Evolutionary conservation across 768 basidiomycete genomes (phyloP).

Genomic region (Holtermanniella nyarrowii): DNA sequence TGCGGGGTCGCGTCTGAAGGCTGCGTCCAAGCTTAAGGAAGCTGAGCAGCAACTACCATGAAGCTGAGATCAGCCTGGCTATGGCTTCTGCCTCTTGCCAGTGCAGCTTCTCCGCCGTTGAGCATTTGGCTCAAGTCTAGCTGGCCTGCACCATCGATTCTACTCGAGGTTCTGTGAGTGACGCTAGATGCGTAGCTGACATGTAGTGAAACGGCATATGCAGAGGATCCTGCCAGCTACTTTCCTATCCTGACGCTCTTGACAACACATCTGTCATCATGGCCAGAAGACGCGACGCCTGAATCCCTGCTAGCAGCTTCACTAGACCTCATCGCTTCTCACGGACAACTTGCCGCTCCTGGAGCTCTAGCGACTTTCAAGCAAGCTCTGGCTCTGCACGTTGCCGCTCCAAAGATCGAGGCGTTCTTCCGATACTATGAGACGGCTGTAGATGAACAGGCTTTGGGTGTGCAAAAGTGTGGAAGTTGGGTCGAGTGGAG

Average conservation of each 20-base stretch:
- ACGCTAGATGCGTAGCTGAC: not conserved
- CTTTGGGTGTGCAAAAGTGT: conserved; percentile 22
- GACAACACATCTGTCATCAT: conserved; percentile 41
- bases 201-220: conserved; percentile 65
- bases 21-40: not conserved
- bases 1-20: too few relatives aligned
- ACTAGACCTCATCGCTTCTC: conserved; percentile 13
- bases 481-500: conserved; percentile 39
- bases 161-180: conserved; percentile 58
- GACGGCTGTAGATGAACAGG: conserved; percentile 12
- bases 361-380: conserved; percentile 54
- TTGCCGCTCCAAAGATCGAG: conserved; percentile 67
- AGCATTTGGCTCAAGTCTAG: conserved; percentile 55
- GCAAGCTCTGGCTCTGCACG: conserved; percentile 65
- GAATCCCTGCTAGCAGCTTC: conserved; percentile 39
- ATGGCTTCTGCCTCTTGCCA: not conserved
- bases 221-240: conserved; percentile 62
- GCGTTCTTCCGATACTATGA: conserved; percentile 71
- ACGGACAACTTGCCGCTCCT: conserved; percentile 47
- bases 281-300: conserved; percentile 29
- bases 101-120: conserved; percentile 45
- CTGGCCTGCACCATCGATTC: conserved; percentile 56
- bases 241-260: conserved; percentile 65
- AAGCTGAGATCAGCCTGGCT: not conserved
- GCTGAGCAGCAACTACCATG: not conserved